These are phyloP conservation scores for Sporothrix variecibatus DNA, from an alignment of 2,329 filamentous ascomycete species.

Conservation along the genomic window DNA sequence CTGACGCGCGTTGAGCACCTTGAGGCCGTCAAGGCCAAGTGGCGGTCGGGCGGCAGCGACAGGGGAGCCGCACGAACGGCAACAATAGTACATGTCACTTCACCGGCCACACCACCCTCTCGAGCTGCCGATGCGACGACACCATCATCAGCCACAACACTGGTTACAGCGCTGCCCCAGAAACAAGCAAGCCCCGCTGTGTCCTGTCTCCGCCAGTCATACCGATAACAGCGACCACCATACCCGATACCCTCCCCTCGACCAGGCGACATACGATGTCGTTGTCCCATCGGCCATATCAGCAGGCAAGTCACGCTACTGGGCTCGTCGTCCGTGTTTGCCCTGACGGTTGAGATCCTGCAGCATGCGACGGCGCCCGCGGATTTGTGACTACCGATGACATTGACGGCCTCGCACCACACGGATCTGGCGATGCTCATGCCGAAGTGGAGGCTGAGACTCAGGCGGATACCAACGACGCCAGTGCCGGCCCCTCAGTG, in stretches of 20 bases:
- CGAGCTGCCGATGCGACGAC: not conserved
- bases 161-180: not conserved
- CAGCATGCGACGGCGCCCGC: slow-evolving; percentile 26
- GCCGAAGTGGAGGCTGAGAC: not conserved
- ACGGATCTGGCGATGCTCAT: not conserved
- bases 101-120: not conserved
- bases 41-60: not conserved
- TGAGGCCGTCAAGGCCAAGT: slow-evolving; percentile 23
- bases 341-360: slow-evolving; percentile 29
- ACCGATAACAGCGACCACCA: not conserved
- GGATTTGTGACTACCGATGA: slow-evolving; percentile 19
- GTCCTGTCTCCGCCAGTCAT: too few species aligned
- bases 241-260: not conserved
- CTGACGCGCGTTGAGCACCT: slow-evolving; percentile 29
- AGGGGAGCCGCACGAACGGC: too few species aligned
- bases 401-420: not conserved
- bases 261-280: slow-evolving; percentile 24
- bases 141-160: not conserved
- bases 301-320: slow-evolving; percentile 26
- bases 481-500: not conserved
- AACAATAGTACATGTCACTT: too few species aligned
- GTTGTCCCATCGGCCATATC: slow-evolving; percentile 23
- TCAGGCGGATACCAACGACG: not conserved
- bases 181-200: not conserved
- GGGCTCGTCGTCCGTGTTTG: slow-evolving; percentile 30